Base-by-base conservation (phyloP, 805 yeast genomes). In the Lachancea lanzarotensis region DNA sequence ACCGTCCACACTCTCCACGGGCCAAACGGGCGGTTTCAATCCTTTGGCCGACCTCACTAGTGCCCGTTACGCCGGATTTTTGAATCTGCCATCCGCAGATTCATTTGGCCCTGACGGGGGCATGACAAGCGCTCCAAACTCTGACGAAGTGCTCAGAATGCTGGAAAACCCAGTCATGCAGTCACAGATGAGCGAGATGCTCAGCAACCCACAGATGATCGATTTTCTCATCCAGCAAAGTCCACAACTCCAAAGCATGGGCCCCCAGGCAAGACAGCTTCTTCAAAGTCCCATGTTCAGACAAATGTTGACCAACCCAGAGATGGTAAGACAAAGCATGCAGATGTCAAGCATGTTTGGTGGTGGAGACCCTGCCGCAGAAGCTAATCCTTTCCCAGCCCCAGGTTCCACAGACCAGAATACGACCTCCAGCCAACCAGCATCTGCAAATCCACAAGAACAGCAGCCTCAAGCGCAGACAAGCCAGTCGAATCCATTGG, bases 101-200 rank as follows among this genome's bases (percentile, higher is more conserved):
- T 76, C 87, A 84, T 89, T 91, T 69, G 96, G 96, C 1, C 90
- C 96, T 22, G 97, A 90, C 63, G 95, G 95, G 34, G 98, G 97
- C 15, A 78, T 84, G 86, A 53, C 54, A 43, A 37, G 55, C 26
- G 81, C 81, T 35, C 90, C 95, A 11, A 81, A 79, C 54, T 84
- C 86, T 39, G 90, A 83, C 41, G 89, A 85, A 50, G 61, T 91
- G 66, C 70, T 78, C 30, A 71, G 74, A 45, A 79, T 87, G 84
- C 73, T 93, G 82, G 81, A 79, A 16, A 77, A 78, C 53, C 98
- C 98, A 34, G 72, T 78, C 67, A 76, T 86, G 55, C 90, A 82
- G 60, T 89, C 89, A 60, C 74, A 82, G 48, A 78, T 91, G 86
- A 79, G 83, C 60, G 80, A 84, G 40, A 78, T 86, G 84, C 71